Evolutionary conservation across 768 basidiomycete species (phyloP), one percentile per base, ranked within the genome.

Genomic region (Leccinum rimulosum): DNA sequence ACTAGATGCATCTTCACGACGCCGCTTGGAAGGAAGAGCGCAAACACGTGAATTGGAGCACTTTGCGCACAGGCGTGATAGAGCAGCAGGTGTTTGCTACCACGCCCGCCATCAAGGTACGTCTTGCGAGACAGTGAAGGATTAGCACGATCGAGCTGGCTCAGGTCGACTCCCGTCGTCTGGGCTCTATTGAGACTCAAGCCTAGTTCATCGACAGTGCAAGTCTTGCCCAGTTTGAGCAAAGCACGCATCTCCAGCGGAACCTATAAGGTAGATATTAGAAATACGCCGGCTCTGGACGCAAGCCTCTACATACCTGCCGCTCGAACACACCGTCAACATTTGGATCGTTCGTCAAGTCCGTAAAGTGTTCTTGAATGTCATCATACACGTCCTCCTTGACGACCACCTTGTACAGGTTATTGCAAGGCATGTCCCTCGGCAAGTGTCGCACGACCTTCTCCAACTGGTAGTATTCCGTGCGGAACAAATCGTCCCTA

Each of bases 311-410:
- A 43, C 40, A 5, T n/a, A 94, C 93, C 82, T 98, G 95, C 19
- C 88, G 80, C 75, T 99, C 97, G 67, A 88, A 99, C 4, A 97
- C 90, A 1, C 93, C 94, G 65, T 98, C 94, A 9, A 98, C 93
- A 68, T 91, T 93, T 0, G 95, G 92, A 66, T 95, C 91, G 68
- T 97, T 97, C 59, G 85, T 92, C 52, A 98, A 79, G 69, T 95
- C 88, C 17, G 93, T 87, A 68, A 98, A 98, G 70, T 97, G 93
- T 57, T 93, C 89, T 65, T 93, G 88, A 31, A 88, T 91, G 31
- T 90, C 85, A 31, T 88, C 79, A 73, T 91, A 99, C 15, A 88
- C 75, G 6, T 89, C 87, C 70, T 98, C 97, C 33, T 87, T 82
- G 25, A 95, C 92, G 11, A 82, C 76, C 28, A 98, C 77, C 65